Percentiles rank a stretch among this genome's conserved stretches.
These are phyloP conservation scores for Roridomyces roridus DNA, from an alignment of 768 basidiomycete species.

Conservation along the genomic window DNA sequence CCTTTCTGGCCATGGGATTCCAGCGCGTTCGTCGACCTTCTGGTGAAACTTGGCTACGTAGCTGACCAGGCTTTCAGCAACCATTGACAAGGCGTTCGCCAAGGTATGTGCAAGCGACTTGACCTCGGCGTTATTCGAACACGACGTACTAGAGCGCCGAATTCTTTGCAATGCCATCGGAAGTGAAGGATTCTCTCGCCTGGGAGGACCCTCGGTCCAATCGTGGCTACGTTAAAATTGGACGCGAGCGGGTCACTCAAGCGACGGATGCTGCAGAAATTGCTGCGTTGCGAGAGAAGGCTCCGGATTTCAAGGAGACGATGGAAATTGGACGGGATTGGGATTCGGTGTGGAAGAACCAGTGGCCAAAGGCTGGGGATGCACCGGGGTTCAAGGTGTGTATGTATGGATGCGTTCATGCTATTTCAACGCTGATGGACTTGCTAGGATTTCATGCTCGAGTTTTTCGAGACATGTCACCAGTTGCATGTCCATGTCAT, in stretches of 20 bases:
- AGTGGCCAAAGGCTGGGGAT: conserved; percentile 77
- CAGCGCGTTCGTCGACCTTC: conserved; percentile 40
- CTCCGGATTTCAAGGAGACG: conserved; percentile 84
- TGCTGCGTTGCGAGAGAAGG: conserved; percentile 69
- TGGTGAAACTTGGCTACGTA: not conserved
- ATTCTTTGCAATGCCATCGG: conserved; percentile 72
- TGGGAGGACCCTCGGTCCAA: conserved; percentile 90
- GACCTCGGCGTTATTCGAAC: not conserved
- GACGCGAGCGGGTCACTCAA: conserved; percentile 84
- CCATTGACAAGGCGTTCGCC: conserved; percentile 64
- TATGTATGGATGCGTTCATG: no score
- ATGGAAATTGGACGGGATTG: conserved; percentile 92
- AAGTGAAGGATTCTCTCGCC: conserved; percentile 67
- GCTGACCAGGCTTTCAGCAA: conserved; percentile 32
- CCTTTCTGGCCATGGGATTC: conserved; percentile 75
- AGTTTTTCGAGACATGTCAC: conserved; percentile 77
- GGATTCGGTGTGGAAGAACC: conserved; percentile 78
- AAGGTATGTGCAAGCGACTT: conserved; percentile 51
- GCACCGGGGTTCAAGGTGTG: conserved; percentile 66
- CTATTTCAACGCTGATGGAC: no score
- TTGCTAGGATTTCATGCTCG: conserved; percentile 51
- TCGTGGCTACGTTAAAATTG: conserved; percentile 81
- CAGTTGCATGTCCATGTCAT: conserved; percentile 77
- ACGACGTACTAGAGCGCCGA: conserved; percentile 63
- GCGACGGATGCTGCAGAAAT: conserved; percentile 76